These are phyloP conservation scores for Sungouiella thailandica DNA, from an alignment of 805 yeast genomes.

Conservation along the genomic window DNA sequence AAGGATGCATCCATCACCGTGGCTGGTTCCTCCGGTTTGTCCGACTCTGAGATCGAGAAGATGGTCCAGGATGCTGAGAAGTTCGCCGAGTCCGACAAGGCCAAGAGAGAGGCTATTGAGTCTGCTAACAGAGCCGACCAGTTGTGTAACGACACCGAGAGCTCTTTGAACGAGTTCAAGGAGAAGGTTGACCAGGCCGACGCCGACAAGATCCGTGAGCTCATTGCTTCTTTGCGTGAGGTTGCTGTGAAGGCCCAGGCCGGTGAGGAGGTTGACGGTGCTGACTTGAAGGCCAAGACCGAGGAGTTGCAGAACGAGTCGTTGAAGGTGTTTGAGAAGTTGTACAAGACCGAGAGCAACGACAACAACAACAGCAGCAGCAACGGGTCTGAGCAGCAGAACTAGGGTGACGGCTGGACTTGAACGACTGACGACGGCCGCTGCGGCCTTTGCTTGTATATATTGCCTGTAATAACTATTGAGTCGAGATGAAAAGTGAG, in stretches of 20 bases:
- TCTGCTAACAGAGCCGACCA: constrained; percentile 80
- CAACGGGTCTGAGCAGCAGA: constrained; percentile 23
- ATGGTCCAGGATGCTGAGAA: constrained; percentile 90
- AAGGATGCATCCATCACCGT: constrained; percentile 94
- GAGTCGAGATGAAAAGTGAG: background rate
- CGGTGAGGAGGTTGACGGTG: constrained; percentile 57
- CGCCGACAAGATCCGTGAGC: constrained; percentile 38
- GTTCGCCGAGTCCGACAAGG: constrained; percentile 82
- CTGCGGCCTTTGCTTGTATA: constrained; percentile 12
- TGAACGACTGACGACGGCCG: background rate
- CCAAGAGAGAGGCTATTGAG: constrained; percentile 79
- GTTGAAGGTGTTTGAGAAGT: constrained; percentile 70
- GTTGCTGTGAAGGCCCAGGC: constrained; percentile 60
- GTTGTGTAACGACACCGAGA: constrained; percentile 53
- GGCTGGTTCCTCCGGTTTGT: constrained; percentile 91
- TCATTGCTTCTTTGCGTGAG: constrained; percentile 42
- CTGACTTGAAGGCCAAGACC: constrained; percentile 65
- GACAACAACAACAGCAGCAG: constrained; percentile 16
- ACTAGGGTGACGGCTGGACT: constrained; percentile 10
- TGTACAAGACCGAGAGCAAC: constrained; percentile 28
- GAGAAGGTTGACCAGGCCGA: constrained; percentile 43
- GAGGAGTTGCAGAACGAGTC: constrained; percentile 73
- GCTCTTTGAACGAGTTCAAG: constrained; percentile 44
- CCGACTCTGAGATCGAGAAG: constrained; percentile 84
- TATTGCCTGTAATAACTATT: constrained; percentile 3